A percentile compares a stretch with the other conserved stretches of the same genome.
phyloP scores from a whole-genome alignment of 2,329 filamentous ascomycete species.

The Apiospora saccharicola region DNA sequence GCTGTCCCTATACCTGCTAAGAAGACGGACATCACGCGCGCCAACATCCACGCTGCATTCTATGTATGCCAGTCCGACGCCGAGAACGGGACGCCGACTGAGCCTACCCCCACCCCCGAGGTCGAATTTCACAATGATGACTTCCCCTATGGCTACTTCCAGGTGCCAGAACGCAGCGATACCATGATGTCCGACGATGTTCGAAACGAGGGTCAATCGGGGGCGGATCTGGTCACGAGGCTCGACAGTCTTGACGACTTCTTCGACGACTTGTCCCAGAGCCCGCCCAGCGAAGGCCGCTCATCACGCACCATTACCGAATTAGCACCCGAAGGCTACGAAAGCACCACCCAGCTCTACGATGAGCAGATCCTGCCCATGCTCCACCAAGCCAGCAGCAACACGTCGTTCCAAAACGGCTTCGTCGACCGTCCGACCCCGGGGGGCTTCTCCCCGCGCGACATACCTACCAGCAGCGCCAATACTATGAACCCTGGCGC shows the following conservation, averaged over 20 bases:
- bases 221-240: slow-evolving; percentile 78
- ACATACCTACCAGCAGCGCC: slow-evolving; percentile 52
- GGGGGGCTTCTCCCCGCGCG: slow-evolving; percentile 60
- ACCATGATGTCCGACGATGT: slow-evolving; percentile 93
- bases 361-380: slow-evolving; percentile 94
- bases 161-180: slow-evolving; percentile 74
- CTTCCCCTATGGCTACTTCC: slow-evolving; percentile 82
- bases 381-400: slow-evolving; percentile 82
- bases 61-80: slow-evolving; percentile 84
- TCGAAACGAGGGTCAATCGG: slow-evolving; percentile 75
- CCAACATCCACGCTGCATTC: slow-evolving; percentile 95
- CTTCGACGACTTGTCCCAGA: slow-evolving; percentile 73
- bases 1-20: slow-evolving; percentile 92
- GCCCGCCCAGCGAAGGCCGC: slow-evolving; percentile 67
- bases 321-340: slow-evolving; percentile 70
- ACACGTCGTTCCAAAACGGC: slow-evolving; percentile 85
- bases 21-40: slow-evolving; percentile 84
- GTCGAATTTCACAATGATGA: slow-evolving; percentile 94
- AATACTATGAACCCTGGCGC: slow-evolving; percentile 71
- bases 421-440: slow-evolving; percentile 73
- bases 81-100: slow-evolving; percentile 61
- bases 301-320: slow-evolving; percentile 71
- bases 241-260: slow-evolving; percentile 83
- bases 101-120: slow-evolving; percentile 77
- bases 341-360: slow-evolving; percentile 83